Conservation (phyloP, 305 asterid genomes). For the Solanum hybrid region DNA sequence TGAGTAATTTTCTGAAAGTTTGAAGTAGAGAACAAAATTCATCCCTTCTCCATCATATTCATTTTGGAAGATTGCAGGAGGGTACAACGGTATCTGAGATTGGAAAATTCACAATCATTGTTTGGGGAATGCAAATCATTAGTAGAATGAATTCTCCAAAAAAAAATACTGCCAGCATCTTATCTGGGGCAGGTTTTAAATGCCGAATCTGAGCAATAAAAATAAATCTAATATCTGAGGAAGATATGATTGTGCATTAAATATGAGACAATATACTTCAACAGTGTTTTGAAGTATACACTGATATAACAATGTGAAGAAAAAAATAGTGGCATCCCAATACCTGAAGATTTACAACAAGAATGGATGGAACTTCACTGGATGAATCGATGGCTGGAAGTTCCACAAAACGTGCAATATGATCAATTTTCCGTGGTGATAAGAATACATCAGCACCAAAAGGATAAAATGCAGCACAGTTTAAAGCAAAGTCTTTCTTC, state of each 20-base stretch:
- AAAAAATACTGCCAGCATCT: not conserved
- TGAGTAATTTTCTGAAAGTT: slow-evolving; percentile 63
- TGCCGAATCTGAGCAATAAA: not conserved
- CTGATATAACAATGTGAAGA: not conserved
- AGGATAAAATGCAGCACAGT: slow-evolving; percentile 65
- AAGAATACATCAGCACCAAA: slow-evolving; percentile 81
- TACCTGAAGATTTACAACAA: slow-evolving; percentile 94
- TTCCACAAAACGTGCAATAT: slow-evolving; percentile 76
- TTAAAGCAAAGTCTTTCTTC: slow-evolving; percentile 71
- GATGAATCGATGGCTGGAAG: slow-evolving; percentile 59
- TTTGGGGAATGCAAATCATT: not conserved
- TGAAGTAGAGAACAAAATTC: slow-evolving; percentile 74
- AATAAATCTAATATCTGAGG: not conserved
- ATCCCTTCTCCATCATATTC: slow-evolving; percentile 82
- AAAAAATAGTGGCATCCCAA: not conserved
- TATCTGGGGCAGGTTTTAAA: not conserved
- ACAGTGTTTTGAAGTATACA: not conserved
- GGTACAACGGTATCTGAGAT: slow-evolving; percentile 71
- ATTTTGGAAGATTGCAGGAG: slow-evolving; percentile 63
- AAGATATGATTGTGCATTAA: not conserved
- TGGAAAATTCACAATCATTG: not conserved
- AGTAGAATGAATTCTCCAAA: not conserved
- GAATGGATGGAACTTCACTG: slow-evolving; percentile 67
- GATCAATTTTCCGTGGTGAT: slow-evolving; percentile 77
- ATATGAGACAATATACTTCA: not conserved